phyloP scores from a whole-genome alignment of 345 rosid genomes.

The Eucalyptus tenuipes region DNA sequence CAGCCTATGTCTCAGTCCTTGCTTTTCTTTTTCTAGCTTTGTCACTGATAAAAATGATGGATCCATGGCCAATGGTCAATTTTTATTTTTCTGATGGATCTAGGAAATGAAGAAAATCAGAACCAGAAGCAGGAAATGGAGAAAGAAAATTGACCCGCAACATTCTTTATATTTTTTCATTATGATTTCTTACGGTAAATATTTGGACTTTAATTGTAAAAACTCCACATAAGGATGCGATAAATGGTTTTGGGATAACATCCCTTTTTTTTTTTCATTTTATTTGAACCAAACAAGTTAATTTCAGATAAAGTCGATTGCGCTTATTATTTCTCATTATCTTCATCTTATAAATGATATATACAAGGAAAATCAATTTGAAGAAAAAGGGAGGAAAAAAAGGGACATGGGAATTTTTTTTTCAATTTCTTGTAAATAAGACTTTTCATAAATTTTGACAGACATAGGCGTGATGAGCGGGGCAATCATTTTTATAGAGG shows the following conservation, averaged over 20 bases:
- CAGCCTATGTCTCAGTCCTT: not conserved
- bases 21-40: not conserved
- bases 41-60: not conserved
- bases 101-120: not conserved
- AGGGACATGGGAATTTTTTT: not conserved
- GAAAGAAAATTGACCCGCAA: not conserved
- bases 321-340: not conserved
- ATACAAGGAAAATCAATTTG: not conserved
- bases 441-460: not conserved
- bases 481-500: conserved; percentile 37
- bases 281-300: not conserved
- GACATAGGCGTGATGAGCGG: conserved; percentile 96
- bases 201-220: not conserved
- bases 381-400: not conserved
- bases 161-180: not conserved
- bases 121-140: not conserved
- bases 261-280: not conserved
- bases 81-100: not conserved
- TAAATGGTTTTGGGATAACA: not conserved
- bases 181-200: not conserved
- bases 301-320: not conserved
- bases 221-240: not conserved
- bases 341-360: not conserved
- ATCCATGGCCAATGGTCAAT: not conserved
- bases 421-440: not conserved